Percentiles rank a stretch among this genome's conserved stretches.
phyloP scores from a whole-genome alignment of 2,329 filamentous ascomycete genomes.

The Podosphaera xanthii region DNA sequence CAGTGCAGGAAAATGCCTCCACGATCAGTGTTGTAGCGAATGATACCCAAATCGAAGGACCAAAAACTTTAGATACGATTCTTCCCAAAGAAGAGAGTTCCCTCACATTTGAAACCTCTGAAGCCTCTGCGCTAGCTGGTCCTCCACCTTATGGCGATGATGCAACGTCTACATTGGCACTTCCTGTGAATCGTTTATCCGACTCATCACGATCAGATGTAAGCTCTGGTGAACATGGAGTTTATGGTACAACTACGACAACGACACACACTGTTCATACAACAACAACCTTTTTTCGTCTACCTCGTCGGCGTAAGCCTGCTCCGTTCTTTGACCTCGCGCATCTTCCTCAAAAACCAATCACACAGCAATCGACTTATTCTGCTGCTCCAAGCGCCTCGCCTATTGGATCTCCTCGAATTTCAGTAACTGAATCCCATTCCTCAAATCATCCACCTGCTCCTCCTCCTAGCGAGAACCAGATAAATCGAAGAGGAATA shows the following conservation, averaged over 20 bases:
- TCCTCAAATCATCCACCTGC: conserved; percentile 13
- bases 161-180: conserved; percentile 34
- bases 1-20: too few relatives aligned
- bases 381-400: conserved; percentile 19
- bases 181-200: conserved; percentile 43
- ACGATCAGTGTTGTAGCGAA: too few relatives aligned
- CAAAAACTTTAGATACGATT: background rate
- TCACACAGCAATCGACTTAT: conserved; percentile 7
- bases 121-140: conserved; percentile 17
- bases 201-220: conserved; percentile 82
- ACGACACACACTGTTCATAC: conserved; percentile 40
- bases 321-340: conserved; percentile 69
- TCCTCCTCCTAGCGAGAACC: conserved; percentile 6
- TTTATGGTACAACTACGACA: conserved; percentile 33
- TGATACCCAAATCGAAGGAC: background rate
- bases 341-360: conserved; percentile 54
- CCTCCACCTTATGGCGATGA: conserved; percentile 40
- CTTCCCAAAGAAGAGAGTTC: background rate
- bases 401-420: conserved; percentile 22
- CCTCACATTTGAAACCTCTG: background rate
- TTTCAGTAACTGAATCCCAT: conserved; percentile 13
- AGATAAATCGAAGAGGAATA: conserved; percentile 6
- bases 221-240: conserved; percentile 45
- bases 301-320: conserved; percentile 54
- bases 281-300: conserved; percentile 55